Base-by-base conservation (phyloP, 768 basidiomycete species). In the Suillus variegatus region DNA sequence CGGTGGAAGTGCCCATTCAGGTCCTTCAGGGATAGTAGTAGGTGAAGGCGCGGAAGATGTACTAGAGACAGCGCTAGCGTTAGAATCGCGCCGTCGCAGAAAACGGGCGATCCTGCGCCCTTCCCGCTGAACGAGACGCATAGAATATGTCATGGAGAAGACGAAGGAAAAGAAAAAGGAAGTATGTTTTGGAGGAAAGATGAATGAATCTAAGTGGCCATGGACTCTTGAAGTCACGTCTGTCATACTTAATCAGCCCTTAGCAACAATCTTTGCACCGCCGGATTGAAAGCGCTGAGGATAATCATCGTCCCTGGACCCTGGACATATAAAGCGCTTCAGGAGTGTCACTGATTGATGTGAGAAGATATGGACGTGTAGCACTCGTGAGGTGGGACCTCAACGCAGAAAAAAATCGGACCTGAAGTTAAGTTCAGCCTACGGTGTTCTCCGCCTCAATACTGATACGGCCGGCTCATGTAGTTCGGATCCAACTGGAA, bases 21-120 rank as follows among this genome's bases (percentile, higher is more conserved):
- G 63, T n/a, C 66, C 71, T 54, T 60, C 54, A 35, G 41, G 54
- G 52, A 61, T 25, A 35, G 47, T 20, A 12, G 54, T 8, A 40
- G 36, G 10, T 38, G 67, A 64, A 51, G 43, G 51, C 67, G 72
- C 6, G 20, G 43, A 25, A 49, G 49, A 35, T 25, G 40, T 68
- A 61, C 28, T 28, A n/a, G 9, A 13, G 46, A 35, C 32, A 54
- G 65, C 6, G 4, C n/a, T 47, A 35, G 61, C 54, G 13, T 46
- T 61, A 5, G 60, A 47, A 35, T 58, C 46, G n/a, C 58, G 41
- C 58, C 28, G 43, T 60, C 32, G 58, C 25, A 60, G 41, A 13
- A 28, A 60, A 43, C 9, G 25, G 8, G 58, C 58, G 58, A 60
- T 58, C 57, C 40, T 58, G 57, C 38, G 57, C 40, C 38, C 25